Evolutionary conservation across 2,329 filamentous ascomycete species (phyloP).

Genomic region (Aspergillus tubingensis): DNA sequence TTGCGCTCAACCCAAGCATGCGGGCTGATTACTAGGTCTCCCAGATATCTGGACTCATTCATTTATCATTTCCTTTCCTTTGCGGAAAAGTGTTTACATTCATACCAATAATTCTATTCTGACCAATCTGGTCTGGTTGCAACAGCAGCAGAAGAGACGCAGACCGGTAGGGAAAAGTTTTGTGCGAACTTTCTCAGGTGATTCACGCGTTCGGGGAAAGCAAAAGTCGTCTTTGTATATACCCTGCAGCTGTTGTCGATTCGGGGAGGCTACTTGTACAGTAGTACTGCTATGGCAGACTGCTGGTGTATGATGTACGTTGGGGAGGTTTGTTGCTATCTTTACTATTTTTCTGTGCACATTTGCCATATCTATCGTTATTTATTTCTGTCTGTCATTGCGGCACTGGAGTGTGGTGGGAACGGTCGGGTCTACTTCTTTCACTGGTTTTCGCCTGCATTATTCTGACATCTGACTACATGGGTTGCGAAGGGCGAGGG

Average conservation of each 20-base stretch:
- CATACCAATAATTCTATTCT: conserved; percentile 22
- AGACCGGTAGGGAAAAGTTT: conserved; percentile 24
- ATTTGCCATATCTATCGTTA: conserved; percentile 17
- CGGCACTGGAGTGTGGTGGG: conserved; percentile 35
- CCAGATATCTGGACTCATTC: neutral
- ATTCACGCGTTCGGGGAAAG: conserved; percentile 30
- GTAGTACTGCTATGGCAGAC: conserved; percentile 17
- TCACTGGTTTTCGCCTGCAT: conserved; percentile 2
- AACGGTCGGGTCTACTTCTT: conserved; percentile 30
- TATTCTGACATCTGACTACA: neutral
- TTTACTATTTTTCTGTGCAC: conserved; percentile 21
- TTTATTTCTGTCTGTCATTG: conserved; percentile 20
- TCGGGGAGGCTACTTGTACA: conserved; percentile 26
- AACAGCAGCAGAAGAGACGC: conserved; percentile 19
- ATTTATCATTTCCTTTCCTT: conserved; percentile 23
- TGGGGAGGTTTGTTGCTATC: conserved; percentile 28
- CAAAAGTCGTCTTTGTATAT: conserved; percentile 31
- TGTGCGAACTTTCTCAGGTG: conserved; percentile 22
- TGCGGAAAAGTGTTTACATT: conserved; percentile 24
- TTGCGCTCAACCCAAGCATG: conserved; percentile 37
- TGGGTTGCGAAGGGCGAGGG: neutral
- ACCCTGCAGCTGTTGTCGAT: conserved; percentile 28
- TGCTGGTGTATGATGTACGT: conserved; percentile 36
- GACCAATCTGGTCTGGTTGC: conserved; percentile 15
- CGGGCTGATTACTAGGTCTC: conserved; percentile 34